These are phyloP conservation scores for Testicularia cyperi DNA, from an alignment of 1,284 basidiomycete species.

Conservation along the genomic window DNA sequence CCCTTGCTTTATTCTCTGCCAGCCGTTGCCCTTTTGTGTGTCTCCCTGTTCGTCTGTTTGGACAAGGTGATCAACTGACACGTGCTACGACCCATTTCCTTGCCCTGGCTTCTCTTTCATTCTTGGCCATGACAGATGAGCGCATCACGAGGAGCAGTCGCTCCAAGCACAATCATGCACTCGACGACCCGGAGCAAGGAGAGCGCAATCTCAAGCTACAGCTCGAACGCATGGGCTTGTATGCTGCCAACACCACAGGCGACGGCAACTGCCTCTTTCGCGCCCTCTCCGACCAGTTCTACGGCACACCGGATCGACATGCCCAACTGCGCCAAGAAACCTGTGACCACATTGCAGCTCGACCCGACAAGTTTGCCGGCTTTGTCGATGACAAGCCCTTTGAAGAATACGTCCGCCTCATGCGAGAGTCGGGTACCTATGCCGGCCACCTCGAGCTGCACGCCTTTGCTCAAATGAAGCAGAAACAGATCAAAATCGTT, in stretches of 20 bases:
- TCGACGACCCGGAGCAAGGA: slow-evolving; percentile 51
- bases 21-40: too few relatives aligned
- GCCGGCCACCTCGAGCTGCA: slow-evolving; percentile 87
- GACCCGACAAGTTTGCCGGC: slow-evolving; percentile 75
- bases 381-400: slow-evolving; percentile 77
- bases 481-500: slow-evolving; percentile 81
- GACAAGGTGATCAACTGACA: too few relatives aligned
- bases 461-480: slow-evolving; percentile 79
- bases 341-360: slow-evolving; percentile 75
- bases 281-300: slow-evolving; percentile 67
- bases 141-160: slow-evolving; percentile 39
- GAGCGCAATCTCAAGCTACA: slow-evolving; percentile 52
- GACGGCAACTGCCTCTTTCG: slow-evolving; percentile 59
- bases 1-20: too few relatives aligned
- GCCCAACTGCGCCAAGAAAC: slow-evolving; percentile 69
- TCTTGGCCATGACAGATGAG: slow-evolving; percentile 6
- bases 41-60: too few relatives aligned
- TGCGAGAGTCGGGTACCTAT: slow-evolving; percentile 70
- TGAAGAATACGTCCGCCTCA: slow-evolving; percentile 47
- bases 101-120: not conserved
- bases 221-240: slow-evolving; percentile 53
- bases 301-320: slow-evolving; percentile 74
- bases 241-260: slow-evolving; percentile 56
- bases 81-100: not conserved
- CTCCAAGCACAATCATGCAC: slow-evolving; percentile 30